Base-by-base conservation (phyloP, 139 green algal genomes). In the Chlamydomonas eustigma region DNA sequence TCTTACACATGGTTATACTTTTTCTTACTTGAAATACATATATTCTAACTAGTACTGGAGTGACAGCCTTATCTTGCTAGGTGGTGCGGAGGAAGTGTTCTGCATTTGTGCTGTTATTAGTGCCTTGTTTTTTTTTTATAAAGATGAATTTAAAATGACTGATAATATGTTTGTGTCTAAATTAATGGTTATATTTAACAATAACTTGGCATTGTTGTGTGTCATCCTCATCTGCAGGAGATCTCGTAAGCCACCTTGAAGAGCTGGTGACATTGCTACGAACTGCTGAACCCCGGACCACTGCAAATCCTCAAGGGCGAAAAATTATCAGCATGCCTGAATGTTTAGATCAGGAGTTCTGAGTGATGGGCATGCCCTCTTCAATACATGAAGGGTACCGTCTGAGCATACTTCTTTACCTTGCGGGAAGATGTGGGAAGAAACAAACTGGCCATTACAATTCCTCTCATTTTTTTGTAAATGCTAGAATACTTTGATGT, bases 21-120 rank as follows among this genome's bases (percentile, higher is more conserved):
- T 58, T 58, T 58, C 18, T 58, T 18, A 58, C 44, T 58, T 58
- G 44, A 58, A 58, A 58, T 58, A 58, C 18, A 58, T 18, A 58
- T 58, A 12, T 18, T n/a, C n/a, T n/a, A n/a, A n/a, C n/a, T n/a
- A n/a, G n/a, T n/a, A n/a, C n/a, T n/a, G n/a, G n/a, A n/a, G n/a
- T n/a, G n/a, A n/a, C n/a, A n/a, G n/a, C n/a, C n/a, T n/a, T n/a
- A n/a, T n/a, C n/a, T n/a, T n/a, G n/a, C n/a, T n/a, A n/a, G n/a
- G n/a, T n/a, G n/a, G n/a, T n/a, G n/a, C n/a, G n/a, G n/a, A n/a
- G n/a, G n/a, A n/a, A n/a, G n/a, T n/a, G n/a, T n/a, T n/a, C n/a
- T n/a, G n/a, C n/a, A n/a, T n/a, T n/a, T n/a, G n/a, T 58, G 44
- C 12, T 58, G 44, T 18, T 58, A 12, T 12, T 12, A 58, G 18